Percentiles rank a stretch among this genome's conserved stretches.
Evolutionary conservation across 257 asterid genomes (phyloP).

Genomic region (Gynochthodes officinalis): DNA sequence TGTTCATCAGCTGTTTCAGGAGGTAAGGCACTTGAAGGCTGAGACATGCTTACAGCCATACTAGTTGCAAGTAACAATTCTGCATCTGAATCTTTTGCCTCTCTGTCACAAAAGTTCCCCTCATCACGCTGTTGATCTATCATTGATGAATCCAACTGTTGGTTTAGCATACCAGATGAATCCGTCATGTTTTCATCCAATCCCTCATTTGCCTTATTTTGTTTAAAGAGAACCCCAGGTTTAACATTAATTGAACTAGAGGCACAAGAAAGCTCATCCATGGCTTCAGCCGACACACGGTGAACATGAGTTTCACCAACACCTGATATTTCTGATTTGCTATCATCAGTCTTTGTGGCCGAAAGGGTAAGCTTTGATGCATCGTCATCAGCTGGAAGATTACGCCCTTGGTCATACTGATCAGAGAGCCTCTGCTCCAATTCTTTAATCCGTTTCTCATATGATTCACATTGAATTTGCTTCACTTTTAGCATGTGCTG

Average conservation of each 20-base stretch:
- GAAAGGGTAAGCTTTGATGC: constrained; percentile 38
- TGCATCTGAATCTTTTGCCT: constrained; percentile 48
- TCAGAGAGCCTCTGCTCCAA: constrained; percentile 88
- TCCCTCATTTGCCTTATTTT: constrained; percentile 55
- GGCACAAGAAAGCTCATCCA: constrained; percentile 64
- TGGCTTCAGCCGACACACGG: constrained; percentile 28
- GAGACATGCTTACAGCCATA: constrained; percentile 81
- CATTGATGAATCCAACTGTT: constrained; percentile 88
- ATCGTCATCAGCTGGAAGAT: constrained; percentile 44
- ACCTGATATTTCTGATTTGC: constrained; percentile 59
- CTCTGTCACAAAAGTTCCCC: constrained; percentile 46
- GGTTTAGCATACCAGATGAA: constrained; percentile 58
- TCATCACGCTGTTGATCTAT: constrained; percentile 64
- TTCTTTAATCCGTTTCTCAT: constrained; percentile 88
- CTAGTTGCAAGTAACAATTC: constrained; percentile 49
- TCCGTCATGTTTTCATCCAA: constrained; percentile 79
- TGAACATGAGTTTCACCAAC: constrained; percentile 48
- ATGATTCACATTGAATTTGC: constrained; percentile 81
- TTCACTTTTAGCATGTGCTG: constrained; percentile 63
- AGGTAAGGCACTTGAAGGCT: constrained; percentile 41
- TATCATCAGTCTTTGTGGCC: constrained; percentile 47
- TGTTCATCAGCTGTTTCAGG: constrained; percentile 37
- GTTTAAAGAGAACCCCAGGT: constrained; percentile 44
- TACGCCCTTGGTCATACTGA: constrained; percentile 45
- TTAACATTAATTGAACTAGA: constrained; percentile 47